Evolutionary conservation across 345 rosid species (phyloP).

Genomic region (Brassica cretica): DNA sequence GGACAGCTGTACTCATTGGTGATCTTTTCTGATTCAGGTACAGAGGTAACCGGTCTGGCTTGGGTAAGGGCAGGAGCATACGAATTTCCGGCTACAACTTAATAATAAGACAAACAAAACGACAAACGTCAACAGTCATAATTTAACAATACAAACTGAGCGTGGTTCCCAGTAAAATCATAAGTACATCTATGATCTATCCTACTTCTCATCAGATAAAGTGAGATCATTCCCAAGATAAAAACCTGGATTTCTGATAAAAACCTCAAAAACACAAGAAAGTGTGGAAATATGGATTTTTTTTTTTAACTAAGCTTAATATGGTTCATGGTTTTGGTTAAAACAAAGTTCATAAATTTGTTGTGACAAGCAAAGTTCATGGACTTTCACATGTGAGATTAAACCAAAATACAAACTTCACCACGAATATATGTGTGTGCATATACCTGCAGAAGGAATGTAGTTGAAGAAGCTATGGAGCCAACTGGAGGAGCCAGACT

Average conservation of each 20-base stretch:
- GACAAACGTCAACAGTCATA: background rate
- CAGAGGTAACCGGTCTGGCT: constrained; percentile 41
- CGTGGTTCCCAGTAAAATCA: background rate
- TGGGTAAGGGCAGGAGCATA: constrained; percentile 35
- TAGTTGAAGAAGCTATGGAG: constrained; percentile 54
- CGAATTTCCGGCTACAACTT: constrained; percentile 35
- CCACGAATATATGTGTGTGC: background rate
- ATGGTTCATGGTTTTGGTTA: background rate
- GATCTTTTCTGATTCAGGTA: constrained; percentile 43
- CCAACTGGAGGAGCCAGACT: constrained; percentile 53
- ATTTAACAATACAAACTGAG: background rate
- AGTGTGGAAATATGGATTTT: no score
- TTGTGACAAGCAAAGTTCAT: no score
- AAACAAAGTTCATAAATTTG: background rate
- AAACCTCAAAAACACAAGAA: background rate
- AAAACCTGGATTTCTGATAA: no score
- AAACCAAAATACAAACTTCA: background rate
- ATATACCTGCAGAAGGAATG: constrained; percentile 65
- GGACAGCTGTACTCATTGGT: constrained; percentile 22
- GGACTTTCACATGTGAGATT: background rate
- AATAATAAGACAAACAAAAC: background rate
- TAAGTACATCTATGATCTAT: background rate
- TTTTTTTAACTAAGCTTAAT: no score
- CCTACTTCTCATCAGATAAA: background rate
- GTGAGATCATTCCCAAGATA: background rate